Conservation (phyloP, 2,329 filamentous ascomycete species). For the Ceratocystis alfenasii region DNA sequence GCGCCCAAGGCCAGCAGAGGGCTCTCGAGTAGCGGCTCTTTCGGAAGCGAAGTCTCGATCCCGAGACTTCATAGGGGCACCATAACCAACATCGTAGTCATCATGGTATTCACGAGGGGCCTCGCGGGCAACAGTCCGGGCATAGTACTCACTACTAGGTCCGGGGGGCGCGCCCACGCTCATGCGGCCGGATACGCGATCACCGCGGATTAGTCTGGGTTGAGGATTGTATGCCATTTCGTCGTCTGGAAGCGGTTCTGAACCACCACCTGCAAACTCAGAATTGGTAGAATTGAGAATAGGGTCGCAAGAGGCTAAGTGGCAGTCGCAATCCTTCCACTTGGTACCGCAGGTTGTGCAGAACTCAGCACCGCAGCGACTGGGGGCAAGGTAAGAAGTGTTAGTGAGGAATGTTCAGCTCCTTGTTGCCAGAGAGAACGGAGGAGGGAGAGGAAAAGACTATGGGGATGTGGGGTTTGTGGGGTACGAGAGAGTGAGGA, state of each 20-base stretch:
- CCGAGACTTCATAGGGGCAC: conserved; percentile 5
- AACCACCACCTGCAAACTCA: conserved; percentile 3
- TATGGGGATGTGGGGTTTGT: neutral
- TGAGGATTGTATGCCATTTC: conserved; percentile 15
- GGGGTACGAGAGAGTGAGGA: neutral
- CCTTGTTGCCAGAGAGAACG: conserved; percentile 18
- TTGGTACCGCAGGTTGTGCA: conserved; percentile 74
- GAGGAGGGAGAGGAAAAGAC: conserved; percentile 1
- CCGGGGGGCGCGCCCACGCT: conserved; percentile 7
- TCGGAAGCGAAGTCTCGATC: conserved; percentile 12
- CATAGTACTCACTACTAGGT: conserved; percentile 18
- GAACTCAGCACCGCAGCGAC: conserved; percentile 70
- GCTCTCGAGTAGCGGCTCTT: conserved; percentile 14
- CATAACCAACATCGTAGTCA: conserved; percentile 20
- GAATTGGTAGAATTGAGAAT: conserved; percentile 24
- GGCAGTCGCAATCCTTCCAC: conserved; percentile 76
- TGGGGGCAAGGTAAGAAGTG: conserved; percentile 27
- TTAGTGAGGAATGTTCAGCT: conserved; percentile 24
- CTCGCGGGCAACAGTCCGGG: conserved; percentile 12
- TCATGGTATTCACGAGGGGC: conserved; percentile 21
- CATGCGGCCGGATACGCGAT: conserved; percentile 18
- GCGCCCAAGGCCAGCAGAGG: conserved; percentile 15
- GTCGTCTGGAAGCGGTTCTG: conserved; percentile 15
- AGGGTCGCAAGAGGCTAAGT: conserved; percentile 58
- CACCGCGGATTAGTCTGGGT: conserved; percentile 17